Percentiles rank a stretch among this genome's conserved stretches.
Conservation (phyloP, 1,284 basidiomycete genomes). For the Papiliotrema nemorosa region DNA sequence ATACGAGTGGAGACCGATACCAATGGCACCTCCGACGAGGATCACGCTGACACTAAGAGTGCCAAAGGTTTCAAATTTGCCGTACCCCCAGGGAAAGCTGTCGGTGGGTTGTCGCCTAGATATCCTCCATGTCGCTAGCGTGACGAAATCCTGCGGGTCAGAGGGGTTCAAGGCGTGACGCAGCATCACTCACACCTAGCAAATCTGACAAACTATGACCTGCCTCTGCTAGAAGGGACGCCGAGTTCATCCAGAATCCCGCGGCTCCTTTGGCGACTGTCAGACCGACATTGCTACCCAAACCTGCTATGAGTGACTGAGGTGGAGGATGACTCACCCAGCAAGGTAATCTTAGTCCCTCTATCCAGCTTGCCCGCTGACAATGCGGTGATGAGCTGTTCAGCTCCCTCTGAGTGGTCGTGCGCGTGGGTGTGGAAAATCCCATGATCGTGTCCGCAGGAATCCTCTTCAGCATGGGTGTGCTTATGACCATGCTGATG, state of each 20-base stretch:
- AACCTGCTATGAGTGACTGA: slow-evolving; percentile 52
- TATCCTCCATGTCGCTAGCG: slow-evolving; percentile 85
- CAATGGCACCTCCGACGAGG: slow-evolving; percentile 78
- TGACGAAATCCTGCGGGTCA: slow-evolving; percentile 69
- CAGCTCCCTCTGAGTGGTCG: slow-evolving; percentile 63
- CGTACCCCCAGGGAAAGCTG: slow-evolving; percentile 62
- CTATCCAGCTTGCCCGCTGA: slow-evolving; percentile 68
- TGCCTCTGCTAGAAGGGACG: slow-evolving; percentile 88
- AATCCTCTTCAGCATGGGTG: slow-evolving; percentile 15
- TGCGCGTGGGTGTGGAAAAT: slow-evolving; percentile 47
- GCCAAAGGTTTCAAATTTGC: slow-evolving; percentile 91
- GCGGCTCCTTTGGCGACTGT: slow-evolving; percentile 80
- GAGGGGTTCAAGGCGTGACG: not conserved
- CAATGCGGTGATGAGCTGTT: slow-evolving; percentile 64
- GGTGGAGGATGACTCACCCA: slow-evolving; percentile 45
- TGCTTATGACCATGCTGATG: not conserved
- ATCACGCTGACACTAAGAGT: slow-evolving; percentile 79
- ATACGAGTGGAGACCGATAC: slow-evolving; percentile 91
- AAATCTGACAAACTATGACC: slow-evolving; percentile 86
- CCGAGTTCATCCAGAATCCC: slow-evolving; percentile 79
- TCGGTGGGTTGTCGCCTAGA: slow-evolving; percentile 73
- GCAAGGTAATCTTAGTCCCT: slow-evolving; percentile 76
- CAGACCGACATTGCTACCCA: slow-evolving; percentile 78
- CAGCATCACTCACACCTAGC: slow-evolving; percentile 27
- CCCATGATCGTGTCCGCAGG: slow-evolving; percentile 49